Conservation (phyloP, 2,329 filamentous ascomycete species). For the Colletotrichum sp. region DNA sequence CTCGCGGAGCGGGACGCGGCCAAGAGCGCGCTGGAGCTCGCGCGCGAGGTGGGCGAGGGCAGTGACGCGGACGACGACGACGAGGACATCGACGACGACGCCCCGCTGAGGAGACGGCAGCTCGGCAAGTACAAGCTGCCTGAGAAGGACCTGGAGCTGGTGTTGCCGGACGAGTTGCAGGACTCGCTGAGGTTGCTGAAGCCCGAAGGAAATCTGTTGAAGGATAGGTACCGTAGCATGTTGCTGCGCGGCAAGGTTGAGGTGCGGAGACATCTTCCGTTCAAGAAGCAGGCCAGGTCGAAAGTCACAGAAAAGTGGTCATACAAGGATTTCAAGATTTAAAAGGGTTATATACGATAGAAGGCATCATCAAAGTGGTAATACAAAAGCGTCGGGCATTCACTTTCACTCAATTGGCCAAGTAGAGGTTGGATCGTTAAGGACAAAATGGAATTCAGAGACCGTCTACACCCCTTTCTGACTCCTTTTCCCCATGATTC, state of each 20-base stretch:
- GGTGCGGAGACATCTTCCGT: slow-evolving; percentile 76
- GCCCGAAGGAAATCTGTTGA: slow-evolving; percentile 94
- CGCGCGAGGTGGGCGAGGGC: slow-evolving; percentile 38
- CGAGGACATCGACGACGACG: slow-evolving; percentile 64
- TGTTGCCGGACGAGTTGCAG: slow-evolving; percentile 83
- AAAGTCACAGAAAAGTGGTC: slow-evolving; percentile 95
- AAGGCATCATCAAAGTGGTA: neutral
- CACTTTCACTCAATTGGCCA: neutral
- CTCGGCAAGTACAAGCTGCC: slow-evolving; percentile 78
- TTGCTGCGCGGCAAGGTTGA: slow-evolving; percentile 90
- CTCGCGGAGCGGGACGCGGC: slow-evolving; percentile 62
- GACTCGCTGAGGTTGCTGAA: slow-evolving; percentile 82
- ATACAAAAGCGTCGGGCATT: slow-evolving; percentile 8
- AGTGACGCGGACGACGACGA: slow-evolving; percentile 48
- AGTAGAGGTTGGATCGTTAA: neutral
- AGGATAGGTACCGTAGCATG: slow-evolving; percentile 89
- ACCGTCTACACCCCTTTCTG: neutral
- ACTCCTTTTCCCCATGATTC: neutral
- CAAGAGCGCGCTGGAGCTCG: slow-evolving; percentile 39
- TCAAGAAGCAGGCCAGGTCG: slow-evolving; percentile 81
- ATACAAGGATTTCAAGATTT: slow-evolving; percentile 84
- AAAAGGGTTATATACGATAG: neutral
- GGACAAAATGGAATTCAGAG: neutral
- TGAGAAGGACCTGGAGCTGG: slow-evolving; percentile 79
- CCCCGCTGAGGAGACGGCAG: slow-evolving; percentile 70